Evolutionary conservation across 2,329 filamentous ascomycete genomes (phyloP), one percentile per base, ranked within the genome.

Genomic region (Paracorniculantispora psalliotae): DNA sequence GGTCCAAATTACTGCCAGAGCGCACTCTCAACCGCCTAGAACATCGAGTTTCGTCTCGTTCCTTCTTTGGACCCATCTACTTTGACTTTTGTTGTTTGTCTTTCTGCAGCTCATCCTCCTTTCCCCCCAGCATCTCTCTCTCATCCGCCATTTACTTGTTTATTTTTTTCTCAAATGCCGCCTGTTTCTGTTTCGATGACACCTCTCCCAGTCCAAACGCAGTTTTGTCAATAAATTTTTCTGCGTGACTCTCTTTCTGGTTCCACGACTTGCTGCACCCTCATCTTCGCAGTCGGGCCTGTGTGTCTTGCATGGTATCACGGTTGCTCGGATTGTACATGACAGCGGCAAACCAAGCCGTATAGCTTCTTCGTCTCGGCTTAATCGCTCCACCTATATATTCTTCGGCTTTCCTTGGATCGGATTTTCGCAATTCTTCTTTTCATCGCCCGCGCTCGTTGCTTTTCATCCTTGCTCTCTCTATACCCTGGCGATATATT

Each of bases 321-420:
- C 55, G 25, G 46, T 57, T 57, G 55, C 35, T 46, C 55, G 47
- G 47, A 39, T 57, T 57, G 55, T 57, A 57, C 55, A 57, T 57
- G 55, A 50, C 55, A 51, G 55, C 55, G 55, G 55, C 55, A 57
- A 57, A 57, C 55, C 55, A 57, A 50, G 46, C 47, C 55, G 55
- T 57, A 57, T 57, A 57, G 55, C 55, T 51, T n/a, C n/a, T n/a
- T 57, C 47, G 55, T 35, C 28, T 47, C 44, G 25, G 35, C 25
- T 33, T 43, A 26, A 50, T 35, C 33, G 37, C 55, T 50, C 37
- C 33, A 26, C 55, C 37, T 57, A 57, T 57, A 57, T 57, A 57
- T 57, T 19, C 37, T 57, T 10, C 37, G 48, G 46, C 26, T 17
- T 50, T 50, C 55, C 44, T 50, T 57, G 41, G 9, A 19, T 43